Evolutionary conservation across 805 yeast species (phyloP).

Genomic region (Pichia membranifaciens): DNA sequence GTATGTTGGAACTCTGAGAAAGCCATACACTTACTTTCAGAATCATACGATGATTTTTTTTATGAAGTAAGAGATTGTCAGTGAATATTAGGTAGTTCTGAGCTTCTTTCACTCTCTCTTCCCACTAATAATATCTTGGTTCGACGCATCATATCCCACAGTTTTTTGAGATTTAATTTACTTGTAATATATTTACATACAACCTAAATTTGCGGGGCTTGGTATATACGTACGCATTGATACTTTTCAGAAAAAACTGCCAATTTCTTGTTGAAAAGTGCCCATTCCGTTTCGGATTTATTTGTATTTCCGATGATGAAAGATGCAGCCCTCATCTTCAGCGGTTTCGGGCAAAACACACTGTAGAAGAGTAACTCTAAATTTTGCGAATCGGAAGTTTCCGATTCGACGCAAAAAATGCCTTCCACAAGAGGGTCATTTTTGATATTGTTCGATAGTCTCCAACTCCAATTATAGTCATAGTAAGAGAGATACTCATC

Average conservation of each 20-base stretch:
- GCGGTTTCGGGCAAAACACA: neutral
- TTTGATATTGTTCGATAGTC: slow-evolving; percentile 9
- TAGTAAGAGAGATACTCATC: slow-evolving; percentile 5
- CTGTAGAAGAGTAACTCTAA: slow-evolving; percentile 7
- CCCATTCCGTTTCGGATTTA: slow-evolving; percentile 3
- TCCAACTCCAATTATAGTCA: slow-evolving; percentile 6
- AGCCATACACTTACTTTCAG: too few relatives aligned
- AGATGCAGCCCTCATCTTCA: slow-evolving; percentile 1
- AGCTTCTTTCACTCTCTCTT: too few relatives aligned
- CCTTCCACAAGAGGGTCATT: neutral
- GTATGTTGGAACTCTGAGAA: too few relatives aligned
- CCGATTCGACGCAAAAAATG: slow-evolving; percentile 13
- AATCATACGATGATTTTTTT: too few relatives aligned
- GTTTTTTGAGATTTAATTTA: too few relatives aligned
- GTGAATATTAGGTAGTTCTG: too few relatives aligned
- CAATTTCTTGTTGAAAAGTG: neutral
- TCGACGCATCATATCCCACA: too few relatives aligned
- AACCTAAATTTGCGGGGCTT: too few relatives aligned
- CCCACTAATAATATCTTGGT: too few relatives aligned
- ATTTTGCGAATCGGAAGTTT: neutral
- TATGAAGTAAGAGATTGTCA: too few relatives aligned
- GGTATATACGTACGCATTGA: neutral
- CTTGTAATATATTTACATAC: too few relatives aligned
- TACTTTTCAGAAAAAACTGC: neutral
- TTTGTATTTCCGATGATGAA: slow-evolving; percentile 1